These are phyloP conservation scores for Eremomyces bilateralis DNA, from an alignment of 495 filamentous ascomycete species.

Conservation along the genomic window DNA sequence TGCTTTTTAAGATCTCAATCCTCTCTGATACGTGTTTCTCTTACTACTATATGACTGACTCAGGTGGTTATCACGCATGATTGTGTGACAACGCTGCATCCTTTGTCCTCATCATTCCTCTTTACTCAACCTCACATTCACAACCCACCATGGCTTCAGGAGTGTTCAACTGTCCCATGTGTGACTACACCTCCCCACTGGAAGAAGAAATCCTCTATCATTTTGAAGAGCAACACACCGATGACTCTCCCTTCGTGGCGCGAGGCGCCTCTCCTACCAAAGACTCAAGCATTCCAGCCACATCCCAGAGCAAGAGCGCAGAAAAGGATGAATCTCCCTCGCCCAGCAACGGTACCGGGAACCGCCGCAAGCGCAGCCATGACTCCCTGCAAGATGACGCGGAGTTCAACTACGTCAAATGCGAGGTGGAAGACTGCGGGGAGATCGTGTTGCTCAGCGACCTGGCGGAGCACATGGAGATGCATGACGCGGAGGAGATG, in stretches of 20 bases:
- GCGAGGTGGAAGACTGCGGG: constrained; percentile 49
- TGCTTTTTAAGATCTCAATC: too few relatives aligned
- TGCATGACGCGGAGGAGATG: constrained; percentile 39
- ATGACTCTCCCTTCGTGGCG: constrained; percentile 31
- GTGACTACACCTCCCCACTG: constrained; percentile 11
- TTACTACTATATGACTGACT: too few relatives aligned
- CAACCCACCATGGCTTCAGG: not conserved
- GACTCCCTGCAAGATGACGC: constrained; percentile 6
- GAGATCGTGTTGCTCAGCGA: constrained; percentile 39
- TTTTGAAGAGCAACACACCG: constrained; percentile 33
- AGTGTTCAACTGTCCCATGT: not conserved
- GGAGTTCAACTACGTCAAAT: constrained; percentile 35
- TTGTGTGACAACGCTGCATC: too few relatives aligned
- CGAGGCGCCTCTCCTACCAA: constrained; percentile 8
- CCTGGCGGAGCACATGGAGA: constrained; percentile 49
- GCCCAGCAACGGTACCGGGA: not conserved
- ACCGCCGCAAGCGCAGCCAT: too few relatives aligned
- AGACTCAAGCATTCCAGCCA: constrained; percentile 4
- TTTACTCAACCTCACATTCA: too few relatives aligned
- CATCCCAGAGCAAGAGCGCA: too few relatives aligned
- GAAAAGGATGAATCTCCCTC: not conserved
- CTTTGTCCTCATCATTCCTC: too few relatives aligned
- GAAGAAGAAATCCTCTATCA: constrained; percentile 30
- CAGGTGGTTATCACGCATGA: too few relatives aligned
- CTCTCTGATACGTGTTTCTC: too few relatives aligned